These are phyloP conservation scores for Fonsecaea pedrosoi DNA, from an alignment of 2,329 filamentous ascomycete genomes.

Conservation along the genomic window DNA sequence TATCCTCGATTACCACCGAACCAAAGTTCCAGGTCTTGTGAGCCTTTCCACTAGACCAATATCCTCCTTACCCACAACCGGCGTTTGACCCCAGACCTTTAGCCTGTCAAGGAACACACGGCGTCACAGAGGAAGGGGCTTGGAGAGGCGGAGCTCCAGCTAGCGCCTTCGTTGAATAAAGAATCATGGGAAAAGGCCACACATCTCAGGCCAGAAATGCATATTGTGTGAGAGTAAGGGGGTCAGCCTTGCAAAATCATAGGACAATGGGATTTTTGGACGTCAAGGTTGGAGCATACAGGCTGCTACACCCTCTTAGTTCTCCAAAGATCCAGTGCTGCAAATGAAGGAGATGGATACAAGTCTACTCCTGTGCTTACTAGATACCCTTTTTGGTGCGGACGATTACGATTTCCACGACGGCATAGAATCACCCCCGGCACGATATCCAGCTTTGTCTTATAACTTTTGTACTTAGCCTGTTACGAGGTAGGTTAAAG, in stretches of 20 bases:
- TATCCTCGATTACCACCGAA: background rate
- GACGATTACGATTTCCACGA: too few relatives aligned
- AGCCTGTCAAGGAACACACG: background rate
- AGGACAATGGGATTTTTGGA: background rate
- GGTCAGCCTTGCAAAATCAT: background rate
- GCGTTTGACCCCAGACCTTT: background rate
- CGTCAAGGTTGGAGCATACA: background rate
- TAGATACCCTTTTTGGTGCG: background rate
- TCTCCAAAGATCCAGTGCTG: background rate
- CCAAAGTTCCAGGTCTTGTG: background rate
- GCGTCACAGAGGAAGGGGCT: slow-evolving; percentile 5
- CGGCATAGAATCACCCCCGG: too few relatives aligned
- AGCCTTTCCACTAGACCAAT: background rate
- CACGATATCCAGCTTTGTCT: too few relatives aligned
- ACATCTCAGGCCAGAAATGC: background rate
- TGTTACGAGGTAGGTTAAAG: too few relatives aligned
- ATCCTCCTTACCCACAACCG: background rate
- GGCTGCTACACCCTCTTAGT: background rate
- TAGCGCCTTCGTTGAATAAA: background rate
- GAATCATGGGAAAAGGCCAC: background rate
- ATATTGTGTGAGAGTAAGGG: background rate
- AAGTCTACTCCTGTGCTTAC: background rate
- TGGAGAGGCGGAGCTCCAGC: background rate
- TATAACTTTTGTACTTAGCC: too few relatives aligned
- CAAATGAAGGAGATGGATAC: background rate